Evolutionary conservation across 352 stramenopile genomes (phyloP).

Genomic region (Phytophthora multivora): DNA sequence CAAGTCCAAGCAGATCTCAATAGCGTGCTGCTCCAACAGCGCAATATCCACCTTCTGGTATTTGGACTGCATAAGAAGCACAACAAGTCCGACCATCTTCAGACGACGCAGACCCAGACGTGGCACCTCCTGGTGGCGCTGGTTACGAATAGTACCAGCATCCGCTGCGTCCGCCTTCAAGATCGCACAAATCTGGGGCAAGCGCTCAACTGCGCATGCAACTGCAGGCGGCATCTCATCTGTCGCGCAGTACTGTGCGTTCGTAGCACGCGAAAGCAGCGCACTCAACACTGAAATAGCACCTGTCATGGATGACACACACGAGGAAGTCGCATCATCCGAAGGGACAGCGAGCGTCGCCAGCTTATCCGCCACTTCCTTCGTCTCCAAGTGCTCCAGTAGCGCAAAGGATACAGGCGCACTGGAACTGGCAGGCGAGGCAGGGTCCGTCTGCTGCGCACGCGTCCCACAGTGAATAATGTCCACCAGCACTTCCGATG

Average conservation of each 20-base stretch:
- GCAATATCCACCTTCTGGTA: slow-evolving; percentile 79
- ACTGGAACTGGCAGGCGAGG: slow-evolving; percentile 58
- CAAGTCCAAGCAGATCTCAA: slow-evolving; percentile 78
- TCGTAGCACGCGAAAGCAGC: slow-evolving; percentile 77
- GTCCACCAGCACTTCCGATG: slow-evolving; percentile 80
- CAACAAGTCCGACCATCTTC: slow-evolving; percentile 81
- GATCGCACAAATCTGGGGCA: slow-evolving; percentile 73
- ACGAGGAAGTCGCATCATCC: slow-evolving; percentile 26
- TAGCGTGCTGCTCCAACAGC: slow-evolving; percentile 67
- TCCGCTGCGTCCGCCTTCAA: slow-evolving; percentile 65
- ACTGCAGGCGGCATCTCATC: slow-evolving; percentile 71
- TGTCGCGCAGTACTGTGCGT: slow-evolving; percentile 71
- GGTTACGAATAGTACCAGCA: slow-evolving; percentile 72
- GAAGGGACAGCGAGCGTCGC: slow-evolving; percentile 58
- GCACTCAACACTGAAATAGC: slow-evolving; percentile 80
- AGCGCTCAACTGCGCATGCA: slow-evolving; percentile 49
- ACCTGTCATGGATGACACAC: slow-evolving; percentile 78
- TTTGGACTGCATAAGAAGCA: slow-evolving; percentile 85
- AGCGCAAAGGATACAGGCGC: slow-evolving; percentile 69
- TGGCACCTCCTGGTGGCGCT: slow-evolving; percentile 73
- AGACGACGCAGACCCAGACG: slow-evolving; percentile 76
- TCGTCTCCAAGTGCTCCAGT: slow-evolving; percentile 81
- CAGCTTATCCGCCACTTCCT: slow-evolving; percentile 75
- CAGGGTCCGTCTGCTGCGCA: slow-evolving; percentile 71
- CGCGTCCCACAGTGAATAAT: slow-evolving; percentile 87